Conservation (phyloP, 139 green algal genomes). For the Dunaliella primolecta region DNA sequence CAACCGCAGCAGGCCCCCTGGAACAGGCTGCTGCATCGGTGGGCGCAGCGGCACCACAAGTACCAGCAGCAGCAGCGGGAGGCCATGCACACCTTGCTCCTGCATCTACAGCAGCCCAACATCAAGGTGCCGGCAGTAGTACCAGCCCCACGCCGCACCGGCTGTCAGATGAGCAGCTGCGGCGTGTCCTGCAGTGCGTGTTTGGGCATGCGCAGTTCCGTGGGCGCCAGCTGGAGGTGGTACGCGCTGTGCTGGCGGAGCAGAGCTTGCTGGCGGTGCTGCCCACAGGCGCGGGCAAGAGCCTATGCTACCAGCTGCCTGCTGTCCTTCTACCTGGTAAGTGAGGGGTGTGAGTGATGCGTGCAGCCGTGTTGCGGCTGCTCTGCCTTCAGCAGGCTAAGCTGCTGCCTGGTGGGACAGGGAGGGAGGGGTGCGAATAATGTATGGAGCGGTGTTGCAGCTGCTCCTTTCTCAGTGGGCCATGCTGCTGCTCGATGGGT, state of each 20-base stretch:
- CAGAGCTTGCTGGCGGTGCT: slow-evolving; percentile 77
- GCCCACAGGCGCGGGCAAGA: slow-evolving; percentile 90
- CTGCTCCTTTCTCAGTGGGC: slow-evolving; percentile 2
- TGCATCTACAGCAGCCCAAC: slow-evolving; percentile 11
- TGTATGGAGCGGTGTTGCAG: too few relatives aligned
- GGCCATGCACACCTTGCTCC: background rate
- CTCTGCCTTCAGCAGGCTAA: background rate
- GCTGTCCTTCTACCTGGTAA: slow-evolving; percentile 71
- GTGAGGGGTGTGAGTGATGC: slow-evolving; percentile 1
- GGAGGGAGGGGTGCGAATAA: too few relatives aligned
- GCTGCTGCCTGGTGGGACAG: background rate
- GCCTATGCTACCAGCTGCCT: slow-evolving; percentile 89
- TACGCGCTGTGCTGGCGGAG: slow-evolving; percentile 56
- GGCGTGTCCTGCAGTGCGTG: slow-evolving; percentile 26
- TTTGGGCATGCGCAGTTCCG: slow-evolving; percentile 72
- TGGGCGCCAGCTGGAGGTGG: slow-evolving; percentile 70
- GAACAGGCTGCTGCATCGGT: slow-evolving; percentile 14
- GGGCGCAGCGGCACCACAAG: background rate
- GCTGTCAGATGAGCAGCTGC: slow-evolving; percentile 38
- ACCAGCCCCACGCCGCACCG: background rate
- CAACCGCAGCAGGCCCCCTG: background rate
- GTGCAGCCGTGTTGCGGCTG: background rate
- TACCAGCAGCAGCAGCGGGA: slow-evolving; percentile 12
- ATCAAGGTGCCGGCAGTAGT: too few relatives aligned
- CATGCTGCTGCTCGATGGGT: too few relatives aligned